Base-by-base conservation (phyloP, 805 yeast species). In the Lipomyces starkeyi region DNA sequence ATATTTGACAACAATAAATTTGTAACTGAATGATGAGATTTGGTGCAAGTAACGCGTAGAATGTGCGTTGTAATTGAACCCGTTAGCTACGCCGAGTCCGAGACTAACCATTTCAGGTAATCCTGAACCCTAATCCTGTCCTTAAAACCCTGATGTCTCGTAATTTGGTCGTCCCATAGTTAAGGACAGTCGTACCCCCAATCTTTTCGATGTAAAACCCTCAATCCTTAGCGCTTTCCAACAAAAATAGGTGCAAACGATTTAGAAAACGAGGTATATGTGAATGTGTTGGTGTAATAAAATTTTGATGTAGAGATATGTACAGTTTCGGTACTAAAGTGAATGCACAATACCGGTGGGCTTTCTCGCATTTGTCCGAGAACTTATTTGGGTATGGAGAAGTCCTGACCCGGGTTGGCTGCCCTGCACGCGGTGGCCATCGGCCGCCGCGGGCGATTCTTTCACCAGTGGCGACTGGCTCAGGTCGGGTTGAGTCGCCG, bases 181-280 rank as follows among this genome's bases (percentile, higher is more conserved):
- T 52, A 25, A 52, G 55, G 55, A 52, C 55, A 2, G 8, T 52
- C 29, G 29, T 52, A 52, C 29, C 29, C 29, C 13, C 55, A 52
- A 52, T 52, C 9, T 52, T 52, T 20, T 52, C 55, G 29, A 52
- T 4, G 55, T 52, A 52, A 52, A 3, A 29, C 55, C 2, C 55
- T 52, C 14, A 20, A 52, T 52, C 5, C 47, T 40, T 14, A 40
- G n/a, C 13, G 47, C n/a, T 40, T 40, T 40, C n/a, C 6, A 14
- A 40, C 13, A 40, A 40, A 40, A 40, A 11, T 7, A 40, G 2
- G 14, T 40, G 47, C 2, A 40, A 40, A 40, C 47, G 47, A 40
- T 40, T 40, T 40, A 40, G 81, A 40, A 11, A 13, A 40, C 6
- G 1, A 40, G 9, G 47, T 14, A 40, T 40, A 40, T 13, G 47